phyloP scores from a whole-genome alignment of 2,329 filamentous ascomycete genomes.

The Diaporthe caulivora region DNA sequence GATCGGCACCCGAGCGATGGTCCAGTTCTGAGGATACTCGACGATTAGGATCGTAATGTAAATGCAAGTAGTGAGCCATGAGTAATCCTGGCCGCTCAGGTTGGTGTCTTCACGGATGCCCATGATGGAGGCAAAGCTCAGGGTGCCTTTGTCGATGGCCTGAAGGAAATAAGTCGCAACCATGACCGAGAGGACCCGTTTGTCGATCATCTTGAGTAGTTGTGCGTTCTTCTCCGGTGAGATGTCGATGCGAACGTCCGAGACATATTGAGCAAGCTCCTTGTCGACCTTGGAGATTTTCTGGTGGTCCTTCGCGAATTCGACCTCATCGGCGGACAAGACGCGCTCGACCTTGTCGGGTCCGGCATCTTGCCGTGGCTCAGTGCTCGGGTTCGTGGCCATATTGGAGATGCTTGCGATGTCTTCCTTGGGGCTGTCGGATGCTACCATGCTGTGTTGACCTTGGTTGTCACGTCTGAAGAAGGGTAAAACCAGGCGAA shows the following conservation, averaged over 20 bases:
- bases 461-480: background rate
- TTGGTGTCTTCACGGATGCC: constrained; percentile 64
- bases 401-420: constrained; percentile 13
- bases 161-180: constrained; percentile 80
- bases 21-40: constrained; percentile 77
- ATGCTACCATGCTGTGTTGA: constrained; percentile 1
- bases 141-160: constrained; percentile 75
- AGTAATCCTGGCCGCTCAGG: constrained; percentile 67
- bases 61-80: constrained; percentile 80
- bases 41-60: constrained; percentile 79
- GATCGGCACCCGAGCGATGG: constrained; percentile 67
- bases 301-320: constrained; percentile 55
- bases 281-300: constrained; percentile 69
- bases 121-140: constrained; percentile 76
- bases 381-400: background rate
- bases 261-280: constrained; percentile 78
- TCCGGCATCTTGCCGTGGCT: constrained; percentile 1
- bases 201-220: constrained; percentile 75
- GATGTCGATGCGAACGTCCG: constrained; percentile 67
- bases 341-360: constrained; percentile 37
- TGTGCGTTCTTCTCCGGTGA: constrained; percentile 69
- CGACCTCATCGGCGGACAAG: constrained; percentile 49
- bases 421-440: background rate
- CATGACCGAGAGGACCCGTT: constrained; percentile 77
- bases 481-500: background rate